These are phyloP conservation scores for Geosmithia putterillii DNA, from an alignment of 2,329 filamentous ascomycete genomes.

Conservation along the genomic window DNA sequence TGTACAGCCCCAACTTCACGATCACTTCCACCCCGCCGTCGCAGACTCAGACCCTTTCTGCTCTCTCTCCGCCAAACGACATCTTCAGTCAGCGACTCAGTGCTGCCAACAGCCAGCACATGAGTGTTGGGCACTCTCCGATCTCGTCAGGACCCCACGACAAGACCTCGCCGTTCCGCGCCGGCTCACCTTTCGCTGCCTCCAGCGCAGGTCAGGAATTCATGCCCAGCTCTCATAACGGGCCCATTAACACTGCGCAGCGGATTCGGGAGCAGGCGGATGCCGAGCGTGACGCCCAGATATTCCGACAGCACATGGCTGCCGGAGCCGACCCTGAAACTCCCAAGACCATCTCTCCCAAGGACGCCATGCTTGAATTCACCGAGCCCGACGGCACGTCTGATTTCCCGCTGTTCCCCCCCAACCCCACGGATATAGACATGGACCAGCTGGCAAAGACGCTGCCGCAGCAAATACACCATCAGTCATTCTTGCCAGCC, in stretches of 20 bases:
- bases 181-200: constrained; percentile 49
- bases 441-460: constrained; percentile 25
- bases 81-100: constrained; percentile 67
- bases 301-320: constrained; percentile 26
- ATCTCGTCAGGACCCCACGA: constrained; percentile 40
- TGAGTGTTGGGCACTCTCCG: constrained; percentile 45
- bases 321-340: constrained; percentile 30
- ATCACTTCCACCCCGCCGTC: constrained; percentile 43
- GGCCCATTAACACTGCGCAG: constrained; percentile 38
- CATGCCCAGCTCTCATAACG: constrained; percentile 8
- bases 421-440: constrained; percentile 35
- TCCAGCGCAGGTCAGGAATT: constrained; percentile 32
- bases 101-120: constrained; percentile 63
- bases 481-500: constrained; percentile 1
- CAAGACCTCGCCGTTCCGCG: constrained; percentile 62
- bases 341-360: constrained; percentile 86
- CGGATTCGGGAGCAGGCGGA: constrained; percentile 49
- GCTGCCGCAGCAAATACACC: constrained; percentile 9
- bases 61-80: constrained; percentile 35
- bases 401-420: constrained; percentile 62
- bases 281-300: constrained; percentile 43
- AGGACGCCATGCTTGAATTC: constrained; percentile 82
- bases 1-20: constrained; percentile 61
- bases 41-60: constrained; percentile 25
- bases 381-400: constrained; percentile 60